These are phyloP conservation scores for Sporothrix sp. DNA, from an alignment of 2,329 filamentous ascomycete species.

Conservation along the genomic window DNA sequence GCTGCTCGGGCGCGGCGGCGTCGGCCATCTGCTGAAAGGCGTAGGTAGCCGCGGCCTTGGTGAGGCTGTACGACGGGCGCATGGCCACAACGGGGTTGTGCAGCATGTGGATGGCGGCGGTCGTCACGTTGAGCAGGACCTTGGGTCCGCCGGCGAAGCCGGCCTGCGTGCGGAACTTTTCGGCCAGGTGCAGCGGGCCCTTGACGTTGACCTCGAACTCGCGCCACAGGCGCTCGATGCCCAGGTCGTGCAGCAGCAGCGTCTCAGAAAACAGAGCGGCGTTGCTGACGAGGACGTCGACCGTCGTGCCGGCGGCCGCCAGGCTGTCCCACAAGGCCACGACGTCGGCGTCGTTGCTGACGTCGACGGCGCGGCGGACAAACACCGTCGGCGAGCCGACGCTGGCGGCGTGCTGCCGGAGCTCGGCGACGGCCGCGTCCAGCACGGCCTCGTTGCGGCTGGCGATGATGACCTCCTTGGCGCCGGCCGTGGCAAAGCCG, in stretches of 20 bases:
- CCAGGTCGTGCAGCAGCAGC: constrained; percentile 12
- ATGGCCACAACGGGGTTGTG: constrained; percentile 17
- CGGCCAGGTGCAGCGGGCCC: constrained; percentile 14
- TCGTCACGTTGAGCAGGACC: constrained; percentile 11
- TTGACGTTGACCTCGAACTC: constrained; percentile 18
- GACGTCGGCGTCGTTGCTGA: not conserved
- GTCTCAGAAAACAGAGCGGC: constrained; percentile 15
- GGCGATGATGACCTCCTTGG: constrained; percentile 11
- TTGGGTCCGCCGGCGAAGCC: not conserved
- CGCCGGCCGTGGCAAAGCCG: constrained; percentile 9
- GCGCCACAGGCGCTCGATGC: constrained; percentile 14
- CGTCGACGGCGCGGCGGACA: not conserved
- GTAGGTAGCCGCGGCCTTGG: constrained; percentile 18
- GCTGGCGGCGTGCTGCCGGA: not conserved
- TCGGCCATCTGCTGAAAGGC: constrained; percentile 19
- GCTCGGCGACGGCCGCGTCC: not conserved
- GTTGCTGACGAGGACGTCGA: constrained; percentile 30
- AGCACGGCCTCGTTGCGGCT: constrained; percentile 13
- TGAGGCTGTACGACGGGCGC: constrained; percentile 17
- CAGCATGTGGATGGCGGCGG: constrained; percentile 14
- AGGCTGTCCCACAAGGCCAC: constrained; percentile 7
- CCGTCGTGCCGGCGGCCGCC: not conserved
- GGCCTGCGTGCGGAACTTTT: constrained; percentile 17
- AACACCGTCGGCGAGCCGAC: constrained; percentile 1
- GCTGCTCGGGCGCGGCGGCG: constrained; percentile 11